These are phyloP conservation scores for Lyophyllum atratum DNA, from an alignment of 768 basidiomycete species.

Conservation along the genomic window DNA sequence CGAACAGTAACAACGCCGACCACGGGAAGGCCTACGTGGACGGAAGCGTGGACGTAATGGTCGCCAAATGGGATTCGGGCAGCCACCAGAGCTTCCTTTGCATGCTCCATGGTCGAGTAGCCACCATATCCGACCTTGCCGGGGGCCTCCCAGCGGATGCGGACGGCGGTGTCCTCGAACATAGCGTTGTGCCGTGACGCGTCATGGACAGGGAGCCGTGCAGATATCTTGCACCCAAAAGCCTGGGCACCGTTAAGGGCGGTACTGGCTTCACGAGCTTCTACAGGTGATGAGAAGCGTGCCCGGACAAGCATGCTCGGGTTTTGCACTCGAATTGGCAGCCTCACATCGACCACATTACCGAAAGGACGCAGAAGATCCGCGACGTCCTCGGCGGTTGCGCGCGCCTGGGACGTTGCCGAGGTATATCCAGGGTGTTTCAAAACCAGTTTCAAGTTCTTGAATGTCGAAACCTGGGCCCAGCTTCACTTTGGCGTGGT, in stretches of 20 bases:
- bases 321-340: conserved; percentile 21
- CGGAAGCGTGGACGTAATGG: conserved; percentile 42
- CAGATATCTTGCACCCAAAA: conserved; percentile 41
- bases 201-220: conserved; percentile 47
- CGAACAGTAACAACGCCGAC: conserved; percentile 63
- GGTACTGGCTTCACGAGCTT: conserved; percentile 55
- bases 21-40: conserved; percentile 60
- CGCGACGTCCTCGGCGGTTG: conserved; percentile 35
- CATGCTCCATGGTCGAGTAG: conserved; percentile 50
- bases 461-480: conserved; percentile 62
- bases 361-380: conserved; percentile 49
- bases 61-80: conserved; percentile 39
- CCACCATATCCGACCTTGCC: conserved; percentile 61
- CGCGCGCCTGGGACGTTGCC: conserved; percentile 45
- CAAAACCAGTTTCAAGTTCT: conserved; percentile 65
- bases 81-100: conserved; percentile 49
- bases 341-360: conserved; percentile 38
- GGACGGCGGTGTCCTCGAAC: conserved; percentile 56
- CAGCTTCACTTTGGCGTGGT: conserved; percentile 58
- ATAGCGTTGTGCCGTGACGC: conserved; percentile 33
- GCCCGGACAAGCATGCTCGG: conserved; percentile 38
- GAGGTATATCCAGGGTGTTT: conserved; percentile 62
- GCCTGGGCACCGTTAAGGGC: conserved; percentile 48
- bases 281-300: conserved; percentile 46
- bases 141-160: conserved; percentile 63